Evolutionary conservation across 1,139 yeast species (phyloP), one percentile per base, ranked within the genome.

Genomic region (Diutina mesorugosa): DNA sequence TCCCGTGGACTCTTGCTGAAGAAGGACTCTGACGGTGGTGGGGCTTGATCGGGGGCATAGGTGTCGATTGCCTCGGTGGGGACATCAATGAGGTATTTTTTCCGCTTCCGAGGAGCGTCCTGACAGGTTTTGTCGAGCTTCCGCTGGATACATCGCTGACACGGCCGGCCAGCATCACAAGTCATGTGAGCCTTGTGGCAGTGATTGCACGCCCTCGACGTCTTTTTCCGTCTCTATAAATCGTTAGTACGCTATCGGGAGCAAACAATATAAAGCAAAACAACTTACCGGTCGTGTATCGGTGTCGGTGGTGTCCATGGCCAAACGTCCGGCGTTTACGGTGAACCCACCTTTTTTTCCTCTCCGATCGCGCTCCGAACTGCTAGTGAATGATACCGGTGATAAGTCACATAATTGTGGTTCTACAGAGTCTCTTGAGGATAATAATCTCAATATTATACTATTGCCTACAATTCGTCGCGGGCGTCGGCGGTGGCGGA

Each of bases 181-280:
- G 97, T 87, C 76, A 90, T 81, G 68, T 90, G 97, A 1, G 95
- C 86, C 63, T 83, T 79, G 60, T 90, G 90, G 66, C 97, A 90
- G 69, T 89, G 93, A 52, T 81, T 80, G 64, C 97, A 90, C 14
- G 97, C 97, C 58, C 95, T 74, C 8, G 84, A 76, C 0, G 91
- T 90, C 66, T 89, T 89, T 64, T 68, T 72, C 53, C 80, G 67
- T 60, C 60, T 61, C 63, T 61, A 32, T 1, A 10, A 35, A 9
- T 6, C 2, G 53, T 50, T 32, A 50, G 53, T 50, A 16, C 1
- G 41, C 8, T 21, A 12, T 28, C 26, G 32, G 4, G 2, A 47
- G 26, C 4, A 10, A 30, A 8, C 35, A 8, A 7, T 9, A 30
- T 29, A 8, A 9, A 7, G 4, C 32, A 14, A n/a, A 6, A 7